phyloP scores from a whole-genome alignment of 306 rosid species.

The Datisca glomerata region DNA sequence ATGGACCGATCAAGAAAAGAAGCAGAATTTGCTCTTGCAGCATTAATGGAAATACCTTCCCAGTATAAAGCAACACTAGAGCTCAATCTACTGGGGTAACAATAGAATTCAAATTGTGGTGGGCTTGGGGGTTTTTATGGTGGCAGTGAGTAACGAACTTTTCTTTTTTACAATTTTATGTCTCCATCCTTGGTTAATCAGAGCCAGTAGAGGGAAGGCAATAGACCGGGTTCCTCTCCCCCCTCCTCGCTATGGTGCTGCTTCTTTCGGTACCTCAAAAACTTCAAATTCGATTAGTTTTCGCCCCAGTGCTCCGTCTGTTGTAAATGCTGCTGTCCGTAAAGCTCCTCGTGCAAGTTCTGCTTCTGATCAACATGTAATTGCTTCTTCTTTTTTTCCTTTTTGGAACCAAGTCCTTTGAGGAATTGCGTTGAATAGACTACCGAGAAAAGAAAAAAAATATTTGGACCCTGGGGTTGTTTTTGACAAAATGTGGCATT shows the following conservation, averaged over 20 bases:
- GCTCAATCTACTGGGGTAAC: constrained; percentile 71
- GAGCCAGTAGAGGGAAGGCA: constrained; percentile 50
- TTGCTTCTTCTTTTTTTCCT: constrained; percentile 12
- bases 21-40: constrained; percentile 75
- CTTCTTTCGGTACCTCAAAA: constrained; percentile 39
- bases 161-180: background rate
- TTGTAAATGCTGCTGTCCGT: constrained; percentile 16
- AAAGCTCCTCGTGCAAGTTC: constrained; percentile 28
- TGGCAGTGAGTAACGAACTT: background rate
- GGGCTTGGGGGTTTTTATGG: constrained; percentile 10
- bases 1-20: constrained; percentile 66
- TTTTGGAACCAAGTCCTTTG: constrained; percentile 1
- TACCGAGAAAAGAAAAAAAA: too few species aligned
- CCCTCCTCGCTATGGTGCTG: constrained; percentile 64
- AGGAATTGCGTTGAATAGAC: too few species aligned
- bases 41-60: constrained; percentile 89
- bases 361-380: constrained; percentile 58
- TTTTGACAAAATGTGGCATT: too few species aligned
- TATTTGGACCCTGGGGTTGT: too few species aligned
- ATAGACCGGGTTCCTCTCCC: constrained; percentile 76
- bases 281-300: constrained; percentile 32
- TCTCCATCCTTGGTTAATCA: constrained; percentile 17
- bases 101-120: constrained; percentile 7
- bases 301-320: constrained; percentile 47
- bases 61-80: constrained; percentile 88